Evolutionary conservation across 1,284 basidiomycete genomes (phyloP).

Genomic region (Papiliotrema laurentii): DNA sequence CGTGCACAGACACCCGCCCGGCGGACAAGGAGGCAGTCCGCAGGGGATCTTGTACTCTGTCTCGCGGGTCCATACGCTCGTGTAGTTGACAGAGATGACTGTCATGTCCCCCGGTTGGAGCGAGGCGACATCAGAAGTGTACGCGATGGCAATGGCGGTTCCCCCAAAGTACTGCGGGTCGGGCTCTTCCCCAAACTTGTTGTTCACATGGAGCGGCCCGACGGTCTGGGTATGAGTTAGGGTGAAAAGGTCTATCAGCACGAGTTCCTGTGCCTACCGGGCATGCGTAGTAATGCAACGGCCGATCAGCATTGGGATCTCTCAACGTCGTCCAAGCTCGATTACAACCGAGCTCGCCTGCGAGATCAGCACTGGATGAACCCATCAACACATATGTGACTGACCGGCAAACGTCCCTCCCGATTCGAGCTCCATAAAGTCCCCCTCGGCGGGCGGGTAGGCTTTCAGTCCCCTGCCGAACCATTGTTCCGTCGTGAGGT

Average conservation of each 20-base stretch:
- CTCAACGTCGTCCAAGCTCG: conserved; percentile 6
- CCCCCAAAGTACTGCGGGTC: conserved; percentile 51
- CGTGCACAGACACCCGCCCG: conserved; percentile 59
- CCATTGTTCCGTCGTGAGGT: conserved; percentile 13
- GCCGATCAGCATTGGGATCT: conserved; percentile 1
- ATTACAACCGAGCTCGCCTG: conserved; percentile 10
- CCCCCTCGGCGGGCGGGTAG: conserved; percentile 56
- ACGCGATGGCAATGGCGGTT: conserved; percentile 65
- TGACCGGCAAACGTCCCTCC: conserved; percentile 14
- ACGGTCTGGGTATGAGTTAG: neutral
- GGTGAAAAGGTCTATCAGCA: neutral
- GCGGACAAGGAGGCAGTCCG: conserved; percentile 62
- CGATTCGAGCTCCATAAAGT: conserved; percentile 54
- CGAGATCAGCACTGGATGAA: neutral
- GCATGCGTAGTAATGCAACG: neutral
- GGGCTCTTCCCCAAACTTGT: conserved; percentile 35
- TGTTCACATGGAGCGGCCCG: conserved; percentile 4
- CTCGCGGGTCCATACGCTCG: conserved; percentile 61
- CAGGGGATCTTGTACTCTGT: conserved; percentile 62
- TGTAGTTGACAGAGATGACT: conserved; percentile 68
- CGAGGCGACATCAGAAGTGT: conserved; percentile 56
- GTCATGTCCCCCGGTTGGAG: conserved; percentile 64
- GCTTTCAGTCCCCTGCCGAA: conserved; percentile 54
- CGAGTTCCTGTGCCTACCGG: no score
- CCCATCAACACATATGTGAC: neutral